phyloP scores from a whole-genome alignment of 345 rosid genomes.

The Rhizophora apiculata region DNA sequence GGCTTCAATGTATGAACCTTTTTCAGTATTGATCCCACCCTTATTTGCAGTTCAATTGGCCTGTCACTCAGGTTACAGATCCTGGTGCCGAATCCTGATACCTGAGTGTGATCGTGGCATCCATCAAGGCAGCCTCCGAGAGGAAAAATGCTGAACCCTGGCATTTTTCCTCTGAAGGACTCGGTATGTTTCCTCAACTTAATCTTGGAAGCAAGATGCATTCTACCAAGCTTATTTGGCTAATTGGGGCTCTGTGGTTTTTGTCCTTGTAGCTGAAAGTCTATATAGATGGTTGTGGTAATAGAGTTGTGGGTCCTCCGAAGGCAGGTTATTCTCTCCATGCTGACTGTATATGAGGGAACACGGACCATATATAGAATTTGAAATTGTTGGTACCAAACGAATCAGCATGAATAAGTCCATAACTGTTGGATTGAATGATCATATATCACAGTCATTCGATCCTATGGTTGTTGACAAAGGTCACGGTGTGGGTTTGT shows the following conservation, averaged over 20 bases:
- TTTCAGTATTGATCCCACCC: conserved; percentile 79
- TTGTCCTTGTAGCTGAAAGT: background rate
- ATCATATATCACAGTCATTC: too few species aligned
- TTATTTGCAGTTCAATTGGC: conserved; percentile 68
- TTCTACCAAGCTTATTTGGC: background rate
- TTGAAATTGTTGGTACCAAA: too few species aligned
- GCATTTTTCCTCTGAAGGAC: conserved; percentile 36
- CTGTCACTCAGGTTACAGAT: conserved; percentile 75
- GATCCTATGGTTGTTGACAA: too few species aligned
- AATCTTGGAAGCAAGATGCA: conserved; percentile 28
- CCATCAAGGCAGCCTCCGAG: conserved; percentile 64
- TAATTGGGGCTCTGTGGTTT: too few species aligned
- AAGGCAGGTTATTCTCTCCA: background rate
- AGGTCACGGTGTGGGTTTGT: too few species aligned
- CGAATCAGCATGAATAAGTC: too few species aligned
- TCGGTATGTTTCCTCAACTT: conserved; percentile 40
- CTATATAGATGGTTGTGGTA: conserved; percentile 23
- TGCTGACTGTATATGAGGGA: background rate
- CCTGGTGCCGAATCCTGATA: conserved; percentile 54
- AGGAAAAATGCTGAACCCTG: conserved; percentile 40
- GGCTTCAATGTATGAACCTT: conserved; percentile 77
- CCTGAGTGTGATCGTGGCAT: conserved; percentile 56
- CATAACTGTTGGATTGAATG: too few species aligned
- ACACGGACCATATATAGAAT: conserved; percentile 7
- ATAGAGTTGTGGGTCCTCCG: background rate